phyloP scores from a whole-genome alignment of 208 protist species.

The Leishmania aethiopica region DNA sequence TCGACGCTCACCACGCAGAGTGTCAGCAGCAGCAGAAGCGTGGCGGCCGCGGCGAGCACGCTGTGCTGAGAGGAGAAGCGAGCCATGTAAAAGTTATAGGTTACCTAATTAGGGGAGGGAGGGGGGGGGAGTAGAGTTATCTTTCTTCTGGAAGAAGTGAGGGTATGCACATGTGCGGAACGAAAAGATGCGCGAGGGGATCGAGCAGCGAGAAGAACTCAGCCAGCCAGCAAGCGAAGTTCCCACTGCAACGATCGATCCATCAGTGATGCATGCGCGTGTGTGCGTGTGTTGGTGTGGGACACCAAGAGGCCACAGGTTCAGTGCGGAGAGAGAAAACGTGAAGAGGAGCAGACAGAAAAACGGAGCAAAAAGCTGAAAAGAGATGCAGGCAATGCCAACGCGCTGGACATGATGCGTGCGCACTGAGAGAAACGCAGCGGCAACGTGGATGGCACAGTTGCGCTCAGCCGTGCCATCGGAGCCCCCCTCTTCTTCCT shows the following conservation, averaged over 20 bases:
- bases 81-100: neutral
- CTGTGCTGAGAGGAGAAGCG: constrained; percentile 3
- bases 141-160: neutral
- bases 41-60: constrained; percentile 7
- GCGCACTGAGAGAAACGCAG: neutral
- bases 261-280: neutral
- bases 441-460: neutral
- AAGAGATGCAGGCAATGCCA: neutral
- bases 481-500: neutral
- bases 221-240: neutral
- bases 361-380: neutral
- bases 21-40: constrained; percentile 24
- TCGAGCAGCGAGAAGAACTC: neutral
- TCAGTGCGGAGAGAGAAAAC: neutral
- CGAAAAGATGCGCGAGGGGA: neutral
- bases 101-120: neutral
- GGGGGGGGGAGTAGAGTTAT: neutral
- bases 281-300: neutral
- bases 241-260: neutral
- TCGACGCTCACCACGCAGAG: constrained; percentile 13
- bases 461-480: neutral
- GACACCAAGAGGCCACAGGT: neutral
- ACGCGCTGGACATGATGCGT: neutral
- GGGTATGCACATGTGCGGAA: neutral
- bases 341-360: neutral